These are phyloP conservation scores for Theobroma cacao DNA, from an alignment of 345 rosid genomes.

Conservation along the genomic window DNA sequence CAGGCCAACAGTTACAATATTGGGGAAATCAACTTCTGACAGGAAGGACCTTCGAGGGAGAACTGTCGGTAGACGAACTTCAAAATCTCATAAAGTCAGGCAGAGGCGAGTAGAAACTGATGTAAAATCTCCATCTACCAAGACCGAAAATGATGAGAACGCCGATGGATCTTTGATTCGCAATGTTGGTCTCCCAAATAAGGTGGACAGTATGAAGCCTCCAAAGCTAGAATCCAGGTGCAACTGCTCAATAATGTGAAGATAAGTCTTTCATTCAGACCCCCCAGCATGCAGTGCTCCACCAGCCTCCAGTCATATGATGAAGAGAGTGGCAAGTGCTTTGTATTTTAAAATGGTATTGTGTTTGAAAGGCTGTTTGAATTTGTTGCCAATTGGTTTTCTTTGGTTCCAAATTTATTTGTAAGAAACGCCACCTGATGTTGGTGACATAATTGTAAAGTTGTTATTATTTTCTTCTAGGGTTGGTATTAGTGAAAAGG, in stretches of 20 bases:
- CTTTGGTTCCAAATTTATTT: constrained; percentile 35
- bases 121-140: constrained; percentile 31
- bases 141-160: constrained; percentile 85
- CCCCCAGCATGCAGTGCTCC: background rate
- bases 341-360: constrained; percentile 21
- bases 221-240: constrained; percentile 94
- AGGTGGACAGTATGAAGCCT: constrained; percentile 62
- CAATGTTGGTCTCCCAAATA: constrained; percentile 62
- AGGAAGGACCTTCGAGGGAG: constrained; percentile 49
- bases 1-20: constrained; percentile 64
- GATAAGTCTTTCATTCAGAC: constrained; percentile 9
- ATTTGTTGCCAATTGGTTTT: constrained; percentile 33
- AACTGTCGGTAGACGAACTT: constrained; percentile 42
- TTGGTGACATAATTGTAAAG: constrained; percentile 57
- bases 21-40: constrained; percentile 60
- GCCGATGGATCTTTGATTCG: constrained; percentile 49
- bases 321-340: constrained; percentile 18
- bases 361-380: constrained; percentile 42
- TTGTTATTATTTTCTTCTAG: constrained; percentile 16
- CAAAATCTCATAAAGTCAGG: constrained; percentile 53
- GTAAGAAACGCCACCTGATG: constrained; percentile 28
- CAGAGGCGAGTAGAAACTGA: constrained; percentile 59
- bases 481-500: constrained; percentile 39
- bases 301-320: constrained; percentile 1
- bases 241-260: constrained; percentile 97